A percentile compares a stretch with the other conserved stretches of the same genome.
Evolutionary conservation across 768 basidiomycete genomes (phyloP).

Genomic region (Tephrocybe sp.): DNA sequence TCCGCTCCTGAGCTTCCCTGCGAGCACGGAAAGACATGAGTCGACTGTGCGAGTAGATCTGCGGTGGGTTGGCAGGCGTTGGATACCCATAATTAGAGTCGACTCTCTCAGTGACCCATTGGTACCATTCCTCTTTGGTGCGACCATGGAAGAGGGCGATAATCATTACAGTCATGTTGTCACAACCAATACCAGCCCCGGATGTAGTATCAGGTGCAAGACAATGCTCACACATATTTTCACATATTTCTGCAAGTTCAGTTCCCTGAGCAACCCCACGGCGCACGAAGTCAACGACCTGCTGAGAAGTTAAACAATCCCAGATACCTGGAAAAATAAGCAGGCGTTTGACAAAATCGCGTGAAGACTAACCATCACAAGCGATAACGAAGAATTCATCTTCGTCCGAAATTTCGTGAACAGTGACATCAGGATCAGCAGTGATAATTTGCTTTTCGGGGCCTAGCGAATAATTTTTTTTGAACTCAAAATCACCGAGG

Average conservation of each 20-base stretch:
- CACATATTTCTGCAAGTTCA: constrained; percentile 78
- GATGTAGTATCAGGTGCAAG: constrained; percentile 91
- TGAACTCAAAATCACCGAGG: constrained; percentile 98
- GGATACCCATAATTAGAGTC: constrained; percentile 69
- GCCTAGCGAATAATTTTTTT: constrained; percentile 79
- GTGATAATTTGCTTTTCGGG: constrained; percentile 96
- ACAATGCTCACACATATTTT: constrained; percentile 89
- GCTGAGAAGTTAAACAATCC: constrained; percentile 95
- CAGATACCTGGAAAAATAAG: constrained; percentile 79
- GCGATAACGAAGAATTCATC: constrained; percentile 98
- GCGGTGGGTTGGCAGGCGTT: constrained; percentile 74
- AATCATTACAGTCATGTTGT: constrained; percentile 97
- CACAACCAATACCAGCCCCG: constrained; percentile 92
- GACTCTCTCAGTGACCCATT: constrained; percentile 84
- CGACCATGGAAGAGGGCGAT: constrained; percentile 84
- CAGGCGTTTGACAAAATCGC: constrained; percentile 1
- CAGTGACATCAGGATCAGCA: constrained; percentile 85
- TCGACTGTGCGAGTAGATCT: constrained; percentile 69
- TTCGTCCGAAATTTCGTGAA: constrained; percentile 78
- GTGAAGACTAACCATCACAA: constrained; percentile 77
- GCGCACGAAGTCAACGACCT: constrained; percentile 87
- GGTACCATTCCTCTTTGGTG: constrained; percentile 90
- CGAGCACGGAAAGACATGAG: constrained; percentile 61
- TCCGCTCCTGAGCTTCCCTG: constrained; percentile 49
- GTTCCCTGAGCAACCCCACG: constrained; percentile 77